These are phyloP conservation scores for Microdochium paspali DNA, from an alignment of 2,329 filamentous ascomycete species.

Conservation along the genomic window DNA sequence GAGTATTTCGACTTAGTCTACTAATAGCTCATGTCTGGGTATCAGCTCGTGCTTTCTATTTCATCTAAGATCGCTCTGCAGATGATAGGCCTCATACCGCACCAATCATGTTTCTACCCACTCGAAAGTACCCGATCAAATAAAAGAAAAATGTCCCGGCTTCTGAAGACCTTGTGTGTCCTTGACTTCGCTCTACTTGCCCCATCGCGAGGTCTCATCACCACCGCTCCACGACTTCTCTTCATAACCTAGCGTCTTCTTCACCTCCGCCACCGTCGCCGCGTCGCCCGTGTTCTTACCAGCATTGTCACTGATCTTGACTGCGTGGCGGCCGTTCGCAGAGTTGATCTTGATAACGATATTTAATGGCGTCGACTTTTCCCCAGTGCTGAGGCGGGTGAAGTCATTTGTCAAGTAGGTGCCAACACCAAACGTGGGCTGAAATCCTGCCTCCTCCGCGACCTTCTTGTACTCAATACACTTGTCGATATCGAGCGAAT, in stretches of 20 bases:
- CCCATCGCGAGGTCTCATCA: slow-evolving; percentile 80
- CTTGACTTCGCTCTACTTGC: too few species aligned
- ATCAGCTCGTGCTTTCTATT: too few species aligned
- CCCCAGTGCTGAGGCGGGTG: slow-evolving; percentile 56
- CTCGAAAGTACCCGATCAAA: too few species aligned
- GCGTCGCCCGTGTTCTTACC: slow-evolving; percentile 92
- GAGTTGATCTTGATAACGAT: slow-evolving; percentile 97
- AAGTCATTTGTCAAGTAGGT: slow-evolving; percentile 97
- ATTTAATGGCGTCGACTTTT: slow-evolving; percentile 85
- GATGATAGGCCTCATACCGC: too few species aligned
- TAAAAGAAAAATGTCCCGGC: too few species aligned
- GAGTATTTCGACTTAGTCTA: too few species aligned
- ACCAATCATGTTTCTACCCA: too few species aligned
- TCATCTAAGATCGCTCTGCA: too few species aligned
- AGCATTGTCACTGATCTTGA: slow-evolving; percentile 89
- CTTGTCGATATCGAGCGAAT: slow-evolving; percentile 83
- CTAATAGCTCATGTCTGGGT: too few species aligned
- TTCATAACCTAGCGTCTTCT: slow-evolving; percentile 74
- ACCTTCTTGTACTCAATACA: slow-evolving; percentile 85
- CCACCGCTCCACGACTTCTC: slow-evolving; percentile 78
- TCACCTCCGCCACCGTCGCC: slow-evolving; percentile 70
- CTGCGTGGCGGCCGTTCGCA: slow-evolving; percentile 67
- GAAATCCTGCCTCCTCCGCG: slow-evolving; percentile 71
- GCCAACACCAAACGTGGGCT: slow-evolving; percentile 85
- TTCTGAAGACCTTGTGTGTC: too few species aligned